These are phyloP conservation scores for Solanum aculeatissimum DNA, from an alignment of 305 asterid species.

Conservation along the genomic window DNA sequence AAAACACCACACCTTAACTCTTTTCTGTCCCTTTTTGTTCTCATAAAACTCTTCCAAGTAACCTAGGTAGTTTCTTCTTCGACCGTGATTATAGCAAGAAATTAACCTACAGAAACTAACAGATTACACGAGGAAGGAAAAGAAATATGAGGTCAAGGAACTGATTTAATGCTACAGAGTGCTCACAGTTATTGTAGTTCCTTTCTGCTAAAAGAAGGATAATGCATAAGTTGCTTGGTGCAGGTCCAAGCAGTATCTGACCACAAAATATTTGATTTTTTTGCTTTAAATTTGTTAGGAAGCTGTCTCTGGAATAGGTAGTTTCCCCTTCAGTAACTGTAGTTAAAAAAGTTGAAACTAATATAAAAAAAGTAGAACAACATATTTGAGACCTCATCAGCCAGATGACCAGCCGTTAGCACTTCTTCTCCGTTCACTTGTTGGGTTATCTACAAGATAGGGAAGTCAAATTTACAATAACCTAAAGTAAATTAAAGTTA, in stretches of 20 bases:
- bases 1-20: constrained; percentile 21
- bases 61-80: constrained; percentile 16
- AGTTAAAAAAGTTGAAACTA: not conserved
- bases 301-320: constrained; percentile 13
- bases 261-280: constrained; percentile 29
- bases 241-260: constrained; percentile 33
- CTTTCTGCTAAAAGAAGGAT: constrained; percentile 24
- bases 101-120: constrained; percentile 20
- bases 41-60: constrained; percentile 47
- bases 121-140: not conserved
- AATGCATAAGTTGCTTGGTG: constrained; percentile 38
- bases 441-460: not conserved
- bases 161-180: not conserved
- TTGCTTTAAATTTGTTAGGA: constrained; percentile 7
- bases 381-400: constrained; percentile 2
- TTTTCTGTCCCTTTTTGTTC: constrained; percentile 24
- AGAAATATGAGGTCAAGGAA: not conserved
- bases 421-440: not conserved
- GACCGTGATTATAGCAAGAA: constrained; percentile 24
- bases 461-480: not conserved
- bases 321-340: not conserved
- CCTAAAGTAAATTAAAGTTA: not conserved
- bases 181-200: constrained; percentile 30
- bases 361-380: not conserved
- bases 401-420: not conserved